phyloP scores from a whole-genome alignment of 2,329 filamentous ascomycete genomes.

The Ambrosiella xylebori region DNA sequence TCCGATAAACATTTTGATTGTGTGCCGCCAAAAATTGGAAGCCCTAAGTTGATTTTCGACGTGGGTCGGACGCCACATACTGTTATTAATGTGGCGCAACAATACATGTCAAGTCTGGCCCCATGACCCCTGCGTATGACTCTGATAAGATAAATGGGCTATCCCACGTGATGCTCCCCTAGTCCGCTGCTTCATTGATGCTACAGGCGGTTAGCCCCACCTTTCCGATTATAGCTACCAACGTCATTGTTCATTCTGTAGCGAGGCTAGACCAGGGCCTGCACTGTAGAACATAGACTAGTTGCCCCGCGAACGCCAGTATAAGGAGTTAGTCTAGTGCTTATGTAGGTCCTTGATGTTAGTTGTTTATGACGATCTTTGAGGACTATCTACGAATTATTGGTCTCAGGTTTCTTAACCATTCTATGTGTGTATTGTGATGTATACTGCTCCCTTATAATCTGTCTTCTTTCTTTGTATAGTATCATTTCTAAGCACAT shows the following conservation, averaged over 20 bases:
- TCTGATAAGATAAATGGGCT: slow-evolving; percentile 3
- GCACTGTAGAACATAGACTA: not conserved
- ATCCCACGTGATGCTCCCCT: slow-evolving; percentile 2
- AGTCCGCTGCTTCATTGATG: not conserved
- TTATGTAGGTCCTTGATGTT: too few relatives aligned
- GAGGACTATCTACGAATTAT: too few relatives aligned
- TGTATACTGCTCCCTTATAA: too few relatives aligned
- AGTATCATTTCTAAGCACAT: too few relatives aligned
- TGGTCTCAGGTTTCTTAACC: too few relatives aligned
- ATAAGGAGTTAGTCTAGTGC: not conserved
- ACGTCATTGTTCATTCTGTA: slow-evolving; percentile 2
- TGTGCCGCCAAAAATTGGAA: slow-evolving; percentile 9
- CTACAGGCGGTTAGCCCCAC: not conserved
- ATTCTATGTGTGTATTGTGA: too few relatives aligned
- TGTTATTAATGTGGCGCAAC: not conserved
- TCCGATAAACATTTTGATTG: slow-evolving; percentile 13
- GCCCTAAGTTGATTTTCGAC: slow-evolving; percentile 4
- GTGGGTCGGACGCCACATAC: not conserved
- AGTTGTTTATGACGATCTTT: too few relatives aligned
- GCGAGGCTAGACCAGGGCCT: not conserved
- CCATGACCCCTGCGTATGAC: not conserved
- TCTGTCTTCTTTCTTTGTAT: too few relatives aligned
- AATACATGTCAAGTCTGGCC: not conserved
- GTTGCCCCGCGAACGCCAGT: not conserved
- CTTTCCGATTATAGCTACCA: not conserved